Conservation (phyloP, 2,329 filamentous ascomycete genomes). For the Fusarium sp. region DNA sequence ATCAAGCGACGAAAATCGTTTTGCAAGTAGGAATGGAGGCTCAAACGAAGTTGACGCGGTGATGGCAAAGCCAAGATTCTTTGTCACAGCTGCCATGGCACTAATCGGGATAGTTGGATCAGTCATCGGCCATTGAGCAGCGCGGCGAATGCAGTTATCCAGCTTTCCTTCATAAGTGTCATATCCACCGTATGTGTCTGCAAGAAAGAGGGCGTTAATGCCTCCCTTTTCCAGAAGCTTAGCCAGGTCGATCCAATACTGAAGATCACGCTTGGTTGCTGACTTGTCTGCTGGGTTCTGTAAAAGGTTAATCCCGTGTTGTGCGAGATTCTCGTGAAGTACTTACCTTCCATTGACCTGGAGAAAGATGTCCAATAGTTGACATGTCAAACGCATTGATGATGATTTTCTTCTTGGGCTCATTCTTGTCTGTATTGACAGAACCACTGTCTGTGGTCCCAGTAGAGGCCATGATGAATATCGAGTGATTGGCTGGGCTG, state of each 20-base stretch:
- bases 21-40: constrained; percentile 71
- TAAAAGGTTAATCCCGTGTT: neutral
- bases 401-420: constrained; percentile 58
- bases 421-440: neutral
- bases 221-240: constrained; percentile 71
- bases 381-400: constrained; percentile 77
- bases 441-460: neutral
- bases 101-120: constrained; percentile 74
- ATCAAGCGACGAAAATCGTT: constrained; percentile 72
- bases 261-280: constrained; percentile 69
- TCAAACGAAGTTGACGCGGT: constrained; percentile 74
- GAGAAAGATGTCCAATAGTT: constrained; percentile 73
- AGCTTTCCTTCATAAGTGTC: constrained; percentile 72
- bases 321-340: accelerated
- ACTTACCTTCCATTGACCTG: constrained; percentile 74
- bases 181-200: constrained; percentile 74
- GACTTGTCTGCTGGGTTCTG: constrained; percentile 73
- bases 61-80: constrained; percentile 72
- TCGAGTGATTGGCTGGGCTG: neutral
- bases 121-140: constrained; percentile 74
- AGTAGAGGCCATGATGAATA: constrained; percentile 1
- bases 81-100: constrained; percentile 76
- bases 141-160: constrained; percentile 71
- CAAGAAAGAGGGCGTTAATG: constrained; percentile 75
- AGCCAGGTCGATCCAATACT: constrained; percentile 75